Percentiles rank a stretch among this genome's conserved stretches.
phyloP scores from a whole-genome alignment of 768 basidiomycete genomes.

The Dictyophora rubrovolvata region DNA sequence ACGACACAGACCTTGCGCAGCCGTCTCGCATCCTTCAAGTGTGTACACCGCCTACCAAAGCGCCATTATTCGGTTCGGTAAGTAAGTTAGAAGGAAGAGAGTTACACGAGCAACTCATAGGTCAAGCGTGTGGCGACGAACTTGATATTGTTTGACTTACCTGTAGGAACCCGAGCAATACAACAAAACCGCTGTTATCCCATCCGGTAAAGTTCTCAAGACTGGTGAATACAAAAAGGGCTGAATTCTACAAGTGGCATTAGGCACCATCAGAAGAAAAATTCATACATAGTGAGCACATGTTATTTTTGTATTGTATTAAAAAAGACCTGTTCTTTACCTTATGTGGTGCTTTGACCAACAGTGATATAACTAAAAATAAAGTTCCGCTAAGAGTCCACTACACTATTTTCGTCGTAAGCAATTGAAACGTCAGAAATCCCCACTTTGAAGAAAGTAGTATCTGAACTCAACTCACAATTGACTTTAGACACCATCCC shows the following conservation, averaged over 20 bases:
- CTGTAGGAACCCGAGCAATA: conserved; percentile 47
- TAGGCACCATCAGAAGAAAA: neutral
- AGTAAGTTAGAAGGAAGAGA: no score
- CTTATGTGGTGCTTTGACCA: conserved; percentile 46
- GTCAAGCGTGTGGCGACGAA: neutral
- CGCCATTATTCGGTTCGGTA: neutral
- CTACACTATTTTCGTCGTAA: conserved; percentile 27
- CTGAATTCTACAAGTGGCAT: conserved; percentile 34
- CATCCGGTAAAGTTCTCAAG: conserved; percentile 52
- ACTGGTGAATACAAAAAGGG: conserved; percentile 44
- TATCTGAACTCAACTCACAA: neutral
- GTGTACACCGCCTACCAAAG: conserved; percentile 41
- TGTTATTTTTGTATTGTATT: no score
- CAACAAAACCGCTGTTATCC: conserved; percentile 42
- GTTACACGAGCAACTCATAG: no score
- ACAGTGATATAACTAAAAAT: conserved; percentile 44
- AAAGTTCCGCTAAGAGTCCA: conserved; percentile 52
- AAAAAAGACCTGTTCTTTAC: conserved; percentile 23
- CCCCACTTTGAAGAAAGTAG: neutral
- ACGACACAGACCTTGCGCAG: conserved; percentile 32
- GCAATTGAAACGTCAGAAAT: neutral
- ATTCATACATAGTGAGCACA: no score
- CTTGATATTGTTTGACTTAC: conserved; percentile 16
- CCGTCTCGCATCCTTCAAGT: conserved; percentile 52
- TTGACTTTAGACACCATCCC: conserved; percentile 20